Percentiles rank a stretch among this genome's conserved stretches.
Conservation (phyloP, 345 rosid genomes). For the Citrus unshiu region DNA sequence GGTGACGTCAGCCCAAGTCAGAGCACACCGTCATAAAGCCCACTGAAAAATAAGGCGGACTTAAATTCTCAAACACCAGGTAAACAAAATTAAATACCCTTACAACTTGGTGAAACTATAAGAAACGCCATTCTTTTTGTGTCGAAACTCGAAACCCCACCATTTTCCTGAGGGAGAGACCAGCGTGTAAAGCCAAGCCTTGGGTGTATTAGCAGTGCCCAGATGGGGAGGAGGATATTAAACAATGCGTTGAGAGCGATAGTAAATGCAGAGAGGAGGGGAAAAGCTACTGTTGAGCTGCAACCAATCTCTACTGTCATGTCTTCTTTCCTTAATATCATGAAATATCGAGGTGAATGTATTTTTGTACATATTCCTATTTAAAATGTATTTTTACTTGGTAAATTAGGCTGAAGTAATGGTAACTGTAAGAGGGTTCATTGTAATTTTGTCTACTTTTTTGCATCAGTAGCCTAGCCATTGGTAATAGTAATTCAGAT, state of each 20-base stretch:
- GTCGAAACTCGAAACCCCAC: neutral
- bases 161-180: too few relatives aligned
- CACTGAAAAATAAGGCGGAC: too few relatives aligned
- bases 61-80: too few relatives aligned
- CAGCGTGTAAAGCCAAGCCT: neutral
- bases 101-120: neutral
- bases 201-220: too few relatives aligned
- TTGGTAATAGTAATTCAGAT: neutral
- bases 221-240: conserved; percentile 88
- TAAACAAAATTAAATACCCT: neutral
- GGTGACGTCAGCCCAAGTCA: too few relatives aligned
- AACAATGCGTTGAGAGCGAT: conserved; percentile 81
- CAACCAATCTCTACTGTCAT: conserved; percentile 80
- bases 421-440: neutral
- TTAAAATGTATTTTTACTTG: conserved; percentile 15
- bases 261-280: conserved; percentile 87
- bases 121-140: neutral
- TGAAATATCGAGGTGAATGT: conserved; percentile 66
- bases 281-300: conserved; percentile 70
- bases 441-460: neutral
- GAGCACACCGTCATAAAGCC: too few relatives aligned
- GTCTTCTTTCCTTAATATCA: conserved; percentile 84
- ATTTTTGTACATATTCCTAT: too few relatives aligned
- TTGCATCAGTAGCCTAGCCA: neutral
- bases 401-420: conserved; percentile 20